These are phyloP conservation scores for Petunia secreta DNA, from an alignment of 257 asterid genomes.

Conservation along the genomic window DNA sequence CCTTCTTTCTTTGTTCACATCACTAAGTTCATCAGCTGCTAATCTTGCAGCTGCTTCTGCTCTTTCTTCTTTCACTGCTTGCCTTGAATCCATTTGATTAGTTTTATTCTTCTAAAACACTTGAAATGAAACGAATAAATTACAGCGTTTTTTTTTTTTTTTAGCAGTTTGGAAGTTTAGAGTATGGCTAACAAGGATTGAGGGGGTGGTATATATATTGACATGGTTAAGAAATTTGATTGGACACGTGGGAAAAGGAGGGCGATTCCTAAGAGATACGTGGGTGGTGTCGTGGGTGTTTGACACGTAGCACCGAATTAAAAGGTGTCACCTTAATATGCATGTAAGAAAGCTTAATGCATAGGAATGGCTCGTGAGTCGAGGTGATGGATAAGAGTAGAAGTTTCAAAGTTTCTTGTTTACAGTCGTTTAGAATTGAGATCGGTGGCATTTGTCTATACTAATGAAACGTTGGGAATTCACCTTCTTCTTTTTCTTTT, in stretches of 20 bases:
- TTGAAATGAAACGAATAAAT: too few relatives aligned
- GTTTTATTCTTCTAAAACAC: too few relatives aligned
- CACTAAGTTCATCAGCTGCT: slow-evolving; percentile 66
- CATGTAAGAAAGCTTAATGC: not conserved
- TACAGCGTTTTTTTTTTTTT: too few relatives aligned
- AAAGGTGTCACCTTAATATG: not conserved
- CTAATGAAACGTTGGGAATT: too few relatives aligned
- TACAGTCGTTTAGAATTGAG: not conserved
- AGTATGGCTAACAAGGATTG: too few relatives aligned
- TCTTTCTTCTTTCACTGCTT: slow-evolving; percentile 47
- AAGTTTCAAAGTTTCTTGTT: not conserved
- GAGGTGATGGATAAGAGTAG: not conserved
- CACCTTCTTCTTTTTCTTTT: too few relatives aligned
- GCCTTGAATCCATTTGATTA: slow-evolving; percentile 51
- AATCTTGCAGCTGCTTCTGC: slow-evolving; percentile 59
- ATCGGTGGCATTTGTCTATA: too few relatives aligned
- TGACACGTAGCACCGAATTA: not conserved
- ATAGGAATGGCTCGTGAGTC: not conserved
- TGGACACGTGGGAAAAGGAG: not conserved
- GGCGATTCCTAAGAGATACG: not conserved
- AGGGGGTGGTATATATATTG: not conserved
- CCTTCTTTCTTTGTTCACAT: slow-evolving; percentile 50
- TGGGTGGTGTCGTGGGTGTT: not conserved
- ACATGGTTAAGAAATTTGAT: not conserved
- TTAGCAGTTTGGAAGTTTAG: too few relatives aligned